Evolutionary conservation across 2,329 filamentous ascomycete genomes (phyloP).

Genomic region (Arachnopeziza araneosa): DNA sequence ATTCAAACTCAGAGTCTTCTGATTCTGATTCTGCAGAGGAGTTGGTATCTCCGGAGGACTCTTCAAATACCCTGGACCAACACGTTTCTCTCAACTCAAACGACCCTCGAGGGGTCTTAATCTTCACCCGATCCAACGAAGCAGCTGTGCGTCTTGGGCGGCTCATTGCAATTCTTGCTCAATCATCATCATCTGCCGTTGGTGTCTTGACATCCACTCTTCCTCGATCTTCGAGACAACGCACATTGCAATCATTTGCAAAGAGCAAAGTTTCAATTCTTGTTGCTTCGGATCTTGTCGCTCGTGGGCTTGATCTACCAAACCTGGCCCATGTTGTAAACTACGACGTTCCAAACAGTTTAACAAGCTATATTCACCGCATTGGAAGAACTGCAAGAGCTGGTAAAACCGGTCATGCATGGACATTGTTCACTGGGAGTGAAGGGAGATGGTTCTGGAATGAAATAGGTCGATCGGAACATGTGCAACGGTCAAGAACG

Average conservation of each 20-base stretch:
- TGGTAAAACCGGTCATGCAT: slow-evolving; percentile 68
- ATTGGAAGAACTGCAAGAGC: slow-evolving; percentile 88
- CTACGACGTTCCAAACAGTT: slow-evolving; percentile 81
- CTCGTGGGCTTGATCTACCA: slow-evolving; percentile 80
- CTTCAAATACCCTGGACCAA: background rate
- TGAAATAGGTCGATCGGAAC: slow-evolving; percentile 59
- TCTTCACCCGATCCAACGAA: slow-evolving; percentile 91
- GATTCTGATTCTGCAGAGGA: background rate
- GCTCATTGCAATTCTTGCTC: slow-evolving; percentile 64
- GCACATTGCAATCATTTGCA: slow-evolving; percentile 62
- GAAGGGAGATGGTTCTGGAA: slow-evolving; percentile 87
- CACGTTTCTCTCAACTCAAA: background rate
- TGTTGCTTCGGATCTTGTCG: slow-evolving; percentile 88
- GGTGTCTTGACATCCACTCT: slow-evolving; percentile 74
- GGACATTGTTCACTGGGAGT: slow-evolving; percentile 76
- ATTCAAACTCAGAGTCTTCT: background rate
- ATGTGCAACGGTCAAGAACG: slow-evolving; percentile 39
- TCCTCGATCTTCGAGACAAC: slow-evolving; percentile 63
- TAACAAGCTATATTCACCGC: slow-evolving; percentile 83
- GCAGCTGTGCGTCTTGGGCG: slow-evolving; percentile 80
- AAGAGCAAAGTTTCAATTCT: slow-evolving; percentile 62
- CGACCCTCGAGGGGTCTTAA: slow-evolving; percentile 47
- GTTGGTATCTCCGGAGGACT: background rate
- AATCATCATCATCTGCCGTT: slow-evolving; percentile 49
- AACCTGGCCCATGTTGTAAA: slow-evolving; percentile 82